Base-by-base conservation (phyloP, 306 rosid species). In the Argentina anserina region DNA sequence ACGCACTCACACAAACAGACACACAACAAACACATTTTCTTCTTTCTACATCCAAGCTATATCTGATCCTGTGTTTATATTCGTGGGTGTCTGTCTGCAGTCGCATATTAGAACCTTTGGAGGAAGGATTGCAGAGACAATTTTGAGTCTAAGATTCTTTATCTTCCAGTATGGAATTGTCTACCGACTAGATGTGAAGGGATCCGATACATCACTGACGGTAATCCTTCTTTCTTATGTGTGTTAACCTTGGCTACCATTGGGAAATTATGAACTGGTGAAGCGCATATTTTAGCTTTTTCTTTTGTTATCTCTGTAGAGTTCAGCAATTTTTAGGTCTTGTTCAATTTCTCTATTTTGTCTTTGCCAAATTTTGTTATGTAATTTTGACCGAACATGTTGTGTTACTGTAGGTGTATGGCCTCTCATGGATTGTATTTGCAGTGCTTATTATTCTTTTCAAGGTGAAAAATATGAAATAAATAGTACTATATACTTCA, bases 131-230 rank as follows among this genome's bases (percentile, higher is more conserved):
- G 91, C 81, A 0, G 98, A 91, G 88, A 91, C 96, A 25, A 86
- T 94, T 75, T 77, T 94, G 81, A 87, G 93, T 76, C 80, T 94
- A 29, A 82, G 98, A 85, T 94, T 94, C 86, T 94, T 94, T 71
- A 85, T 94, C 74, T 94, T 91, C 83, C 98, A 94, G 66, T 94
- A 91, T 81, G 98, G 98, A 46, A 84, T 94, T 80, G 92, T 94
- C 18, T 94, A 94, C 87, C 88, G 88, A 83, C 92, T 94, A 69
- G 3, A 89, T 29, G 65, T 91, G 72, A 80, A 86, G 79, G 85
- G 89, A 78, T 34, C 76, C 7, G 50, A 84, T 80, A 89, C 91
- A 70, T 91, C 98, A 77, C 78, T 93, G 85, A 79, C 90, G 94
- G 98, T 93, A 90, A 53, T 31, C 13, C 59, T 76, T 45, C 67